A percentile compares a stretch with the other conserved stretches of the same genome.
phyloP scores from a whole-genome alignment of 352 stramenopile species.

The Globisporangium emineosum region DNA sequence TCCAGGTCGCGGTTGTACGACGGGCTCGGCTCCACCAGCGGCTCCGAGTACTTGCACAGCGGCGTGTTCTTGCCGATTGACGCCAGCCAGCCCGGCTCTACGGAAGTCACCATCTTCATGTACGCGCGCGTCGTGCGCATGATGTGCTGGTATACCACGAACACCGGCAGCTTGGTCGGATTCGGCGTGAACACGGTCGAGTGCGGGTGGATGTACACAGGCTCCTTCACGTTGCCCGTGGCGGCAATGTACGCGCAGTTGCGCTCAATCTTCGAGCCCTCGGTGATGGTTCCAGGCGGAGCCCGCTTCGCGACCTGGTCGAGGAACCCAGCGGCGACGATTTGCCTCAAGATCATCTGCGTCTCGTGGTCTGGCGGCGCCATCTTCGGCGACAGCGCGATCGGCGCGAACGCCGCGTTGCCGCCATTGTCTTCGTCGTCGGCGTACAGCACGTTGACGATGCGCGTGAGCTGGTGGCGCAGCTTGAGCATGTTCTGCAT shows the following conservation, averaged over 20 bases:
- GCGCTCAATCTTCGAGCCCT: conserved; percentile 79
- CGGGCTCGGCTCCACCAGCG: conserved; percentile 55
- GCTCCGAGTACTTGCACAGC: conserved; percentile 63
- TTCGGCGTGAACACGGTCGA: conserved; percentile 79
- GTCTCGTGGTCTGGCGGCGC: conserved; percentile 57
- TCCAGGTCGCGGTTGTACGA: conserved; percentile 58
- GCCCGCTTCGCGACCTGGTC: conserved; percentile 81
- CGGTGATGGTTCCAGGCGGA: conserved; percentile 65
- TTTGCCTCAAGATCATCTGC: conserved; percentile 64
- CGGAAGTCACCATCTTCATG: conserved; percentile 97
- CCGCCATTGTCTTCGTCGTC: conserved; percentile 31
- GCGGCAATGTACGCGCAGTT: conserved; percentile 78
- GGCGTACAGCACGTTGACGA: conserved; percentile 69
- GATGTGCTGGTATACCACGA: conserved; percentile 80
- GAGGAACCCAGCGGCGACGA: conserved; percentile 75
- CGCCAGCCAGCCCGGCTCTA: conserved; percentile 97
- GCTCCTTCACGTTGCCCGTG: conserved; percentile 51
- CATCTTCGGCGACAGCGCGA: conserved; percentile 63
- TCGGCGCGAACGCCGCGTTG: conserved; percentile 25
- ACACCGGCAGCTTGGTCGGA: conserved; percentile 55
- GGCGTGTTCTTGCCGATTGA: conserved; percentile 72
- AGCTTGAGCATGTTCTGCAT: conserved; percentile 89
- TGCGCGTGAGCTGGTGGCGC: conserved; percentile 77
- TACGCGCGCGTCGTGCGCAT: conserved; percentile 82
- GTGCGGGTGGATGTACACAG: conserved; percentile 84